phyloP scores from a whole-genome alignment of 139 green algal genomes.

The Volvox reticuliferus region DNA sequence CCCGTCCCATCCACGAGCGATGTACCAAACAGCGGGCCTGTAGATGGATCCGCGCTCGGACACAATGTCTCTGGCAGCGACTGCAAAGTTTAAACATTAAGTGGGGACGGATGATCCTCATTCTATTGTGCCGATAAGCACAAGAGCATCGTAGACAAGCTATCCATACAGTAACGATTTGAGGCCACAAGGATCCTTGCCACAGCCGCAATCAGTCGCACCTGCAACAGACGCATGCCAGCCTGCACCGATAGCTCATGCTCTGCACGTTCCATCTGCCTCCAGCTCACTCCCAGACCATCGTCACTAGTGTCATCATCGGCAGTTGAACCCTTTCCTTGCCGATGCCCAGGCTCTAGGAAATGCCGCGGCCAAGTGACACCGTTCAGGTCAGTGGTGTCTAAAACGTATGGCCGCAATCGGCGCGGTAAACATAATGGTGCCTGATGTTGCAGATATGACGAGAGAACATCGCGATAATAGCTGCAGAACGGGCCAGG shows the following conservation, averaged over 20 bases:
- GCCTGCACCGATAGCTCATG: not conserved
- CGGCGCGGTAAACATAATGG: slow-evolving; percentile 15
- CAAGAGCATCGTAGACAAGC: too few relatives aligned
- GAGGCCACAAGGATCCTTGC: too few relatives aligned
- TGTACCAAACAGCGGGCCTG: slow-evolving; percentile 4
- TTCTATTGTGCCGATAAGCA: too few relatives aligned
- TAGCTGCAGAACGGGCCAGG: not conserved
- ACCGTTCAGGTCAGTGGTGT: slow-evolving; percentile 18
- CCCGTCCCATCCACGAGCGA: slow-evolving; percentile 21
- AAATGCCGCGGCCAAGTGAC: slow-evolving; percentile 18
- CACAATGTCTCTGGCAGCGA: slow-evolving; percentile 6
- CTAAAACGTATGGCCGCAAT: not conserved
- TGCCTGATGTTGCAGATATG: slow-evolving; percentile 39
- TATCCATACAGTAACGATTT: too few relatives aligned
- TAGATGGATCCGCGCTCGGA: not conserved
- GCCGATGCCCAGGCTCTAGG: not conserved
- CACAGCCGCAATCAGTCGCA: not conserved
- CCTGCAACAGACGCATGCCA: not conserved
- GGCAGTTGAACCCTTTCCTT: not conserved
- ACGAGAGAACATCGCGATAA: not conserved
- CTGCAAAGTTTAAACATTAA: not conserved
- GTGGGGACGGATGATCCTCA: too few relatives aligned
- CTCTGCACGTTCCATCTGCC: not conserved
- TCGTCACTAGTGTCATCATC: not conserved
- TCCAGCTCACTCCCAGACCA: slow-evolving; percentile 26